phyloP scores from a whole-genome alignment of 2,329 filamentous ascomycete genomes.

The Fusarium nematophilum region DNA sequence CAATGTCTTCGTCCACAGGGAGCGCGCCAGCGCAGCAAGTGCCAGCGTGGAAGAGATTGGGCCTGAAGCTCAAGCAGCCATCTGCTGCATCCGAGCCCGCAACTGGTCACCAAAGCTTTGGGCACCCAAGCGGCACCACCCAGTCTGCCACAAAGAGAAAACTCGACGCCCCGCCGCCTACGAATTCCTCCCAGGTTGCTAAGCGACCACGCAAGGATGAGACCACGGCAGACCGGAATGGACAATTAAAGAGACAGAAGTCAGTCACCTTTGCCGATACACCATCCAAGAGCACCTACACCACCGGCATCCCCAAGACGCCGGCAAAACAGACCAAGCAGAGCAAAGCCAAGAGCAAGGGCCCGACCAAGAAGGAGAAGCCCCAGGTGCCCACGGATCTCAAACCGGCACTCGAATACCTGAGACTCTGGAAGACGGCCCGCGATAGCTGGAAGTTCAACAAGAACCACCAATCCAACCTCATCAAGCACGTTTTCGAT shows the following conservation, averaged over 20 bases:
- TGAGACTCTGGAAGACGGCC: slow-evolving; percentile 78
- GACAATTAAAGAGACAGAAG: slow-evolving; percentile 55
- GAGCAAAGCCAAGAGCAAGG: slow-evolving; percentile 51
- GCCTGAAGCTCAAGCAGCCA: slow-evolving; percentile 68
- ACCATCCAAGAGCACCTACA: slow-evolving; percentile 48
- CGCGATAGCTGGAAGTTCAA: slow-evolving; percentile 91
- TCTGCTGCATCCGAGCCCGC: slow-evolving; percentile 48
- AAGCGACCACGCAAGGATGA: slow-evolving; percentile 51
- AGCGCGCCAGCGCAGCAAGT: slow-evolving; percentile 59
- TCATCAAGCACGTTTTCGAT: slow-evolving; percentile 86
- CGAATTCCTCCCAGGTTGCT: slow-evolving; percentile 45
- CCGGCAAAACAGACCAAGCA: slow-evolving; percentile 46
- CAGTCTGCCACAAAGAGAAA: slow-evolving; percentile 54
- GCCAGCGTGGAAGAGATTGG: slow-evolving; percentile 72
- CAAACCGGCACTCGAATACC: slow-evolving; percentile 78
- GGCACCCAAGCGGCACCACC: slow-evolving; percentile 53
- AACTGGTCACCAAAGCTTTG: slow-evolving; percentile 49
- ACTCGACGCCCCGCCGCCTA: slow-evolving; percentile 49
- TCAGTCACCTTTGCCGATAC: slow-evolving; percentile 62
- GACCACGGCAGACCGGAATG: slow-evolving; percentile 39
- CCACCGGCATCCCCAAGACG: slow-evolving; percentile 44
- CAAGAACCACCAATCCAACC: slow-evolving; percentile 87
- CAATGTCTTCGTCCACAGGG: slow-evolving; percentile 58
- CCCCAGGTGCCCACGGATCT: slow-evolving; percentile 57
- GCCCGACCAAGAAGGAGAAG: slow-evolving; percentile 53